Evolutionary conservation across 257 asterid species (phyloP), one percentile per base, ranked within the genome.

Genomic region (Leonotis leonurus): DNA sequence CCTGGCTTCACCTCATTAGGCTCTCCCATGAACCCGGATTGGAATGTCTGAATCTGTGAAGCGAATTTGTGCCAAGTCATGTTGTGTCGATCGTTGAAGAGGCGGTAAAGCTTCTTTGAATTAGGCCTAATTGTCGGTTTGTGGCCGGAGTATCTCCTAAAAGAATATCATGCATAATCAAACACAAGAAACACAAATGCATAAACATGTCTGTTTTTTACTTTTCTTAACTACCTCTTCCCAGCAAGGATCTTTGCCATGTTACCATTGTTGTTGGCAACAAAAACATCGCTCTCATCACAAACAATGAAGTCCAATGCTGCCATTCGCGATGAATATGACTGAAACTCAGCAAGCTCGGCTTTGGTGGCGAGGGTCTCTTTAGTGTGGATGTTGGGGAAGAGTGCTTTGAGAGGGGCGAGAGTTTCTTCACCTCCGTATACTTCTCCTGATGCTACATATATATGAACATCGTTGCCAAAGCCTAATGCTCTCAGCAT

Each of bases 161-260:
- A n/a, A n/a, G n/a, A n/a, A n/a, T n/a, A n/a, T n/a, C n/a, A n/a
- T n/a, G n/a, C n/a, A n/a, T n/a, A n/a, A n/a, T n/a, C n/a, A n/a
- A n/a, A n/a, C n/a, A n/a, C n/a, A n/a, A n/a, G n/a, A n/a, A n/a
- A n/a, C n/a, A n/a, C n/a, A n/a, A n/a, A n/a, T n/a, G n/a, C n/a
- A n/a, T n/a, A n/a, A n/a, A n/a, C n/a, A n/a, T n/a, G n/a, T n/a
- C n/a, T n/a, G n/a, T n/a, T n/a, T n/a, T n/a, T n/a, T n/a, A n/a
- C n/a, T n/a, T n/a, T n/a, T n/a, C n/a, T n/a, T n/a, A n/a, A n/a
- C n/a, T n/a, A n/a, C n/a, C 90, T 80, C 72, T 85, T 79, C 40
- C 95, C 90, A 7, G 90, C 87, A 5, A 87, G 86, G 46, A 87
- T 82, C 76, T 73, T 80, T 10, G 90, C 95, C 95, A 87, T 85